phyloP scores from a whole-genome alignment of 2,329 filamentous ascomycete genomes.

The Teratosphaeria nubilosa region DNA sequence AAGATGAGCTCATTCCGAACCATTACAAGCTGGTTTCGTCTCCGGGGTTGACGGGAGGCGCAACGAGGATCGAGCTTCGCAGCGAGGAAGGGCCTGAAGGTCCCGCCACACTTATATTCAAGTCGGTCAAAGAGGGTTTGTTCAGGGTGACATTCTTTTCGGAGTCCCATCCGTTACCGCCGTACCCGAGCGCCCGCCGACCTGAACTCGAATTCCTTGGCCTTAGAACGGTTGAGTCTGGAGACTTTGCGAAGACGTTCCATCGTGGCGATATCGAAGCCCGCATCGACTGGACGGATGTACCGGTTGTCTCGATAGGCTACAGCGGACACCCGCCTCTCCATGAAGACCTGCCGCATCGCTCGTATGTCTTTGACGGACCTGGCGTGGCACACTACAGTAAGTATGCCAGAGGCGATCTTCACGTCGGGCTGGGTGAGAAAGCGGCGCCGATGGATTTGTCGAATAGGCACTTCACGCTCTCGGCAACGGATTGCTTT shows the following conservation, averaged over 20 bases:
- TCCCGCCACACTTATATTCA: conserved; percentile 42
- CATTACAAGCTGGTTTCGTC: background rate
- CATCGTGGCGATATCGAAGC: conserved; percentile 42
- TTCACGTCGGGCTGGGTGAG: conserved; percentile 63
- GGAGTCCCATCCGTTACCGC: conserved; percentile 51
- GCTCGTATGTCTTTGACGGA: conserved; percentile 56
- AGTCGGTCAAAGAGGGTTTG: conserved; percentile 50
- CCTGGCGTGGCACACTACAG: conserved; percentile 56
- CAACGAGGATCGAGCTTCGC: background rate
- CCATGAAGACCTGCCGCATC: conserved; percentile 52
- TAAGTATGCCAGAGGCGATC: conserved; percentile 48
- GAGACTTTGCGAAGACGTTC: conserved; percentile 24
- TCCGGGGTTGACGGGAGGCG: background rate
- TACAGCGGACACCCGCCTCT: conserved; percentile 44
- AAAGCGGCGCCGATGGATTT: conserved; percentile 66
- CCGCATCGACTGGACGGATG: conserved; percentile 48
- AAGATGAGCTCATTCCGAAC: background rate
- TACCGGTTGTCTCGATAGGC: conserved; percentile 49
- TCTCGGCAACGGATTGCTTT: conserved; percentile 62
- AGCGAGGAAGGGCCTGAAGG: background rate
- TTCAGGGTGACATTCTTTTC: conserved; percentile 61
- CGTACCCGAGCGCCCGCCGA: conserved; percentile 50
- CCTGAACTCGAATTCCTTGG: conserved; percentile 26
- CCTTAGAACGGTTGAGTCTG: conserved; percentile 12
- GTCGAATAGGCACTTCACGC: conserved; percentile 53